phyloP scores from a whole-genome alignment of 768 basidiomycete genomes.

The Termitomyces sp. region DNA sequence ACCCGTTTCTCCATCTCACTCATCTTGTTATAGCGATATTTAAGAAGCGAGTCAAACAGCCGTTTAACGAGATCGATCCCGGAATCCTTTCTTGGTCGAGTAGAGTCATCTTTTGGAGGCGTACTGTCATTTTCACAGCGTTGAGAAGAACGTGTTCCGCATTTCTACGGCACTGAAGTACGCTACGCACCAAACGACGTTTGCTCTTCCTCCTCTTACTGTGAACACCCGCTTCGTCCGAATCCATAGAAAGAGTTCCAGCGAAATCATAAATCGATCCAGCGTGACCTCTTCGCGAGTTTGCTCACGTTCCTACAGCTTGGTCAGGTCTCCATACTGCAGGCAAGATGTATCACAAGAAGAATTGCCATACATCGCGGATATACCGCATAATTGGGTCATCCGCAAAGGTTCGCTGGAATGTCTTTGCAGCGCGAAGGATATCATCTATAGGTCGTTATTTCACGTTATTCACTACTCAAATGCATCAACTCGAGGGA shows the following conservation, averaged over 20 bases:
- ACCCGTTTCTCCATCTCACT: conserved; percentile 3
- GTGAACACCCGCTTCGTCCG: conserved; percentile 19
- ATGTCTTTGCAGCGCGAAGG: conserved; percentile 16
- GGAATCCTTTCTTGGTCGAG: neutral
- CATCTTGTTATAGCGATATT: neutral
- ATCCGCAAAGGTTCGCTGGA: conserved; percentile 7
- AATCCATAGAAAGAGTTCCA: conserved; percentile 12
- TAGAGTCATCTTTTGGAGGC: neutral
- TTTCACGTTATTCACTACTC: neutral
- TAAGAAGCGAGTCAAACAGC: neutral
- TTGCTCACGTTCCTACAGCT: conserved; percentile 2
- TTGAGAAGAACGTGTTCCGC: neutral
- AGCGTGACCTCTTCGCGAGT: neutral
- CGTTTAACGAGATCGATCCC: neutral
- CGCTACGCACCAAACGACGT: conserved; percentile 17
- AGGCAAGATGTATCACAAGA: neutral
- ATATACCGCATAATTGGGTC: conserved; percentile 18
- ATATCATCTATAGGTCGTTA: neutral
- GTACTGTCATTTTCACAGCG: neutral
- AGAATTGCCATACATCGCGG: conserved; percentile 5
- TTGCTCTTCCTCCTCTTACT: conserved; percentile 16
- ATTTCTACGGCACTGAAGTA: neutral
- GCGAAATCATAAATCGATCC: neutral
- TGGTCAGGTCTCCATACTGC: neutral
- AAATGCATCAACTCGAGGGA: neutral